Evolutionary conservation across 805 yeast species (phyloP), one percentile per base, ranked within the genome.

Genomic region (Candida gorgasii): DNA sequence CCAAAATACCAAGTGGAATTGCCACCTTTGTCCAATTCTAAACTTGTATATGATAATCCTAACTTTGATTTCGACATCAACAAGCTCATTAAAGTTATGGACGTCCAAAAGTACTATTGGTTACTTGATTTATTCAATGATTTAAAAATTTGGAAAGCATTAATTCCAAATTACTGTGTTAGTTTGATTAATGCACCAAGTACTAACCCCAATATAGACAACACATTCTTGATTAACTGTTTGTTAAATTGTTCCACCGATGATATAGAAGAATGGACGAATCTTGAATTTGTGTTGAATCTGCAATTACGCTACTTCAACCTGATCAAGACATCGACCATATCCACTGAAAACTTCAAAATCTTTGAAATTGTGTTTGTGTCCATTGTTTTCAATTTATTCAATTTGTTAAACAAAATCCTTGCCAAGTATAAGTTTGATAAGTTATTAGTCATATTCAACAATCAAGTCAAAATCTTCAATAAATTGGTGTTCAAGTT

Each of bases 81-180:
- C 2, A 31, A 36, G 15, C 43, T 44, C 14, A 44, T 49, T 5
- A 35, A 42, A 33, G 19, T 49, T 2, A 46, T 67, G n/a, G 65
- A 63, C 24, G 45, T 48, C n/a, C 67, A 67, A 39, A 58, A 58
- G 35, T 67, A 64, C 41, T 61, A 59, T 48, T 67, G 73, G 72
- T 34, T 69, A 8, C 50, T 69, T 15, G 75, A 69, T 49, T 46
- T 69, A 19, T 67, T 67, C 44, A 69, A 69, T 38, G 73, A 64
- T n/a, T 44, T 65, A 23, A 45, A 51, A 32, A 50, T 68, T 12
- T 69, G 74, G 74, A 66, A 65, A 45, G 51, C 59, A 17, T 45
- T 62, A 9, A 51, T 69, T 8, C 74, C 74, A 1, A 48, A 51
- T 13, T 64, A 61, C 42, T 63, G 71, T 45, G 43, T 66, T 13